Percentiles rank a stretch among this genome's conserved stretches.
phyloP scores from a whole-genome alignment of 2,329 filamentous ascomycete genomes.

The Xylaria arbuscula region DNA sequence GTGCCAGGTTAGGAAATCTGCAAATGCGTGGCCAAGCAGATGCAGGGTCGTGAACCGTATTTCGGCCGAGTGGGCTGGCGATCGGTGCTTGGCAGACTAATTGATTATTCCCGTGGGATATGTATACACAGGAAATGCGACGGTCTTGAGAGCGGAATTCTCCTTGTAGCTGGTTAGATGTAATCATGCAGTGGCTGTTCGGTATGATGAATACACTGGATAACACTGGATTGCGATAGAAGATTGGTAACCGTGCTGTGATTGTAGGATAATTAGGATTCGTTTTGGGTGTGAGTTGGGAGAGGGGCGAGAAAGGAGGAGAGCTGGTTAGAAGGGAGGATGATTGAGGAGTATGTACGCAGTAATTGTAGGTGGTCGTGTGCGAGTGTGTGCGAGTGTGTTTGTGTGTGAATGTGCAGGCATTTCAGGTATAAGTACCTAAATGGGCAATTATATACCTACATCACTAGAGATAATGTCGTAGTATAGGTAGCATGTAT shows the following conservation, averaged over 20 bases:
- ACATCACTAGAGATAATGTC: background rate
- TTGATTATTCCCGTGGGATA: background rate
- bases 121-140: background rate
- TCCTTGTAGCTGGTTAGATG: background rate
- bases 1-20: constrained; percentile 20
- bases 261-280: constrained; percentile 22
- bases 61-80: constrained; percentile 36
- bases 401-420: constrained; percentile 1
- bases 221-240: background rate
- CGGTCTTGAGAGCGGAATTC: constrained; percentile 2
- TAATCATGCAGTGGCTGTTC: constrained; percentile 24
- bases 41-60: constrained; percentile 22
- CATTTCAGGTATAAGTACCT: constrained; percentile 2
- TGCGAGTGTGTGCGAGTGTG: background rate
- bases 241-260: constrained; percentile 6
- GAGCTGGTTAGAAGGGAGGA: background rate
- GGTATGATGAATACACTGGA: constrained; percentile 26
- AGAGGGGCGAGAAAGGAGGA: background rate
- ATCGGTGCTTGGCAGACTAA: constrained; percentile 17
- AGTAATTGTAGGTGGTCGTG: background rate
- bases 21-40: constrained; percentile 19
- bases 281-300: background rate
- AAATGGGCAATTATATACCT: too few species aligned
- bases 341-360: constrained; percentile 4
- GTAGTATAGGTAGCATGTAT: constrained; percentile 6